These are phyloP conservation scores for Camellia granthamiana DNA, from an alignment of 148 eudicot species.

Conservation along the genomic window DNA sequence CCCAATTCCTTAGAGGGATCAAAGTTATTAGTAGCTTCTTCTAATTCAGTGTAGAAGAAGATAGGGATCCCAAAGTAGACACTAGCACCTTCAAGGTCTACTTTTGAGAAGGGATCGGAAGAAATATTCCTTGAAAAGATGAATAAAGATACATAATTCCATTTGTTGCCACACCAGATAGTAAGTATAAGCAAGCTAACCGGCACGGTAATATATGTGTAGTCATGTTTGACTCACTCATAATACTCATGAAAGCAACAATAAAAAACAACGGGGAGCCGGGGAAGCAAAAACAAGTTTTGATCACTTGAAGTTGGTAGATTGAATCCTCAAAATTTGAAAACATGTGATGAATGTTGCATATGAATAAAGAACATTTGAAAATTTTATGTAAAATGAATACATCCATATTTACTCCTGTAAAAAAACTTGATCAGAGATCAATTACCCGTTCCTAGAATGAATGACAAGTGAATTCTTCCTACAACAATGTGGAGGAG, in stretches of 20 bases:
- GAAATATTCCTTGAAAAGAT: conserved; percentile 13
- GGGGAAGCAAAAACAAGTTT: background rate
- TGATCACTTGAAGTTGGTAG: no score
- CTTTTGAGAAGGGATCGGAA: conserved; percentile 9
- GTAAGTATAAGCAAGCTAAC: conserved; percentile 6
- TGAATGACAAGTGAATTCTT: background rate
- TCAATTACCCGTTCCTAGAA: background rate
- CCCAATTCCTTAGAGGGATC: conserved; percentile 48
- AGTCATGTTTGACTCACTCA: background rate
- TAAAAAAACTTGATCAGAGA: background rate
- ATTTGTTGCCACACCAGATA: conserved; percentile 23
- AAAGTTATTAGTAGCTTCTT: conserved; percentile 45
- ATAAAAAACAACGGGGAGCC: background rate
- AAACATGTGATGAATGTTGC: background rate
- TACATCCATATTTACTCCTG: no score
- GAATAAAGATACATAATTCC: background rate
- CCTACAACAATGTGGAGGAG: background rate
- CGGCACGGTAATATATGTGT: conserved; percentile 9
- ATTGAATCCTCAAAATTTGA: no score
- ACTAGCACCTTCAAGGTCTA: conserved; percentile 32
- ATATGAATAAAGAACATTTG: background rate
- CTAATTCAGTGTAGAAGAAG: conserved; percentile 49
- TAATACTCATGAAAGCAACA: background rate
- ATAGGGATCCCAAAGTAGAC: conserved; percentile 33
- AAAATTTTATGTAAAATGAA: no score